Conservation (phyloP, 129 eudicot species). For the Apium graveolens region DNA sequence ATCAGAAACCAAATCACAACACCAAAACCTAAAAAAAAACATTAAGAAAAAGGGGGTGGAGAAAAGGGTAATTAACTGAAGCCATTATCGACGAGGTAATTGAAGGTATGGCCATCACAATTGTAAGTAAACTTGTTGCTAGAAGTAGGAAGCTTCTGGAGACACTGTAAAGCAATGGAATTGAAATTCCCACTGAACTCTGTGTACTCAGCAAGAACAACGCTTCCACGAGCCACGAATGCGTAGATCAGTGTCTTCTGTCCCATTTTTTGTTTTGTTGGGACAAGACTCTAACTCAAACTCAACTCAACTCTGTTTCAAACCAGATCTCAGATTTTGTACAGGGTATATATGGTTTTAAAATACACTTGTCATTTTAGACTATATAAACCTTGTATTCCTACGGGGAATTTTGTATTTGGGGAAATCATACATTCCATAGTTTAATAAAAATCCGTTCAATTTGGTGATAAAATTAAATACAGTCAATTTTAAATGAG, state of each 20-base stretch:
- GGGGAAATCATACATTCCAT: no score
- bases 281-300: no score
- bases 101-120: constrained; percentile 44
- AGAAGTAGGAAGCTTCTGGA: constrained; percentile 45
- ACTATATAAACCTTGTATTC: no score
- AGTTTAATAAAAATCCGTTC: no score
- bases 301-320: background rate
- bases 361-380: no score
- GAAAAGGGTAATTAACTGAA: constrained; percentile 23
- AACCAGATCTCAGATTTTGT: constrained; percentile 9
- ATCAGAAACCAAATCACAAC: background rate
- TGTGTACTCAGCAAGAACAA: constrained; percentile 32
- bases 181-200: constrained; percentile 52
- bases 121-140: constrained; percentile 47
- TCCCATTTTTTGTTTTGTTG: constrained; percentile 14
- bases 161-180: constrained; percentile 43
- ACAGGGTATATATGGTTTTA: no score
- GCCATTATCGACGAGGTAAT: constrained; percentile 44
- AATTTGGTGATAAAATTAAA: no score
- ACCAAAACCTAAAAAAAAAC: background rate
- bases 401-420: no score
- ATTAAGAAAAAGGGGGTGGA: background rate
- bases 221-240: constrained; percentile 41
- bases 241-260: constrained; percentile 43
- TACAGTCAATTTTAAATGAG: no score